A percentile compares a stretch with the other conserved stretches of the same genome.
phyloP scores from a whole-genome alignment of 306 rosid species.

The Rosa rugosa region DNA sequence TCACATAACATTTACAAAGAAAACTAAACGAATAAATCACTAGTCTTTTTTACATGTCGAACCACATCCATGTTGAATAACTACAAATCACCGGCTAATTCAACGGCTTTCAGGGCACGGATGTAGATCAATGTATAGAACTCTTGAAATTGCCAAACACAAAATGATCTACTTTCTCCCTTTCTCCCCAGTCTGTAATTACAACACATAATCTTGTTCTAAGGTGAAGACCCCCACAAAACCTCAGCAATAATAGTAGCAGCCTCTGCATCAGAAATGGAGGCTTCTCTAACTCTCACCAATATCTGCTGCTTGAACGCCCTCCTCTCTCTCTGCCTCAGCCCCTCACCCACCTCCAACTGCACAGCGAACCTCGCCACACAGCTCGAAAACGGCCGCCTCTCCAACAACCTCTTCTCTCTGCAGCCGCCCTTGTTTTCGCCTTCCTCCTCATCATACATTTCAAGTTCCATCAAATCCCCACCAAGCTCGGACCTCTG shows the following conservation, averaged over 20 bases:
- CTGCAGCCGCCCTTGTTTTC: constrained; percentile 21
- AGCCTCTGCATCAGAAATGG: constrained; percentile 74
- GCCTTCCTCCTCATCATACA: constrained; percentile 10
- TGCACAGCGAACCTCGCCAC: constrained; percentile 86
- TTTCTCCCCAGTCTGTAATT: not conserved
- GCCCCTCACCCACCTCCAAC: constrained; percentile 88
- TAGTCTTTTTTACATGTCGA: not conserved
- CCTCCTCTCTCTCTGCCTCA: constrained; percentile 86
- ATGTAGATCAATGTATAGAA: not conserved
- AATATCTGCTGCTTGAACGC: constrained; percentile 67
- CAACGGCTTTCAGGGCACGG: not conserved
- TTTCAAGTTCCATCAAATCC: constrained; percentile 45
- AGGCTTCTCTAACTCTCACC: constrained; percentile 58
- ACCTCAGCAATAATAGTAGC: constrained; percentile 86
- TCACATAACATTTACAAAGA: not conserved
- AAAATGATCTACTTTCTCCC: not conserved
- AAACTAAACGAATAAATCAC: not conserved
- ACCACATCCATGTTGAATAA: not conserved
- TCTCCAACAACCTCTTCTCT: constrained; percentile 42
- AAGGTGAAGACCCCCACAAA: constrained; percentile 80
- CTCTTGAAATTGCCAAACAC: not conserved
- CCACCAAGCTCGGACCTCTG: constrained; percentile 72
- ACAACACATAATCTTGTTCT: not conserved
- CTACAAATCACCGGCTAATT: not conserved
- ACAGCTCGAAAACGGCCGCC: constrained; percentile 66